These are phyloP conservation scores for Entonaema liquescens DNA, from an alignment of 495 filamentous ascomycete species.

Conservation along the genomic window DNA sequence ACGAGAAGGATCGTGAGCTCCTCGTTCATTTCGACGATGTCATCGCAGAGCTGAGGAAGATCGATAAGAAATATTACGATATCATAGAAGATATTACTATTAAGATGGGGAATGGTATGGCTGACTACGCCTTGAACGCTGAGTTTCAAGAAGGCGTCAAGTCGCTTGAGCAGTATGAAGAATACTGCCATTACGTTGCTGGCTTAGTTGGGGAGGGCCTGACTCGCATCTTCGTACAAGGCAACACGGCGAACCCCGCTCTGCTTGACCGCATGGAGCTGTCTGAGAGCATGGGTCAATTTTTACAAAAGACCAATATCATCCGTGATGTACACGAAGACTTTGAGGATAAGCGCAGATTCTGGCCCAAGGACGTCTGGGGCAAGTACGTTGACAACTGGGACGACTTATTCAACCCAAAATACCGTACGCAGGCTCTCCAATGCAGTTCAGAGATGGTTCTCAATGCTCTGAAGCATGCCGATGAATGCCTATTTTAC, in stretches of 20 bases:
- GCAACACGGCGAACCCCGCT: constrained; percentile 84
- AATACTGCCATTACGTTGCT: constrained; percentile 98
- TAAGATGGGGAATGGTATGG: constrained; percentile 99
- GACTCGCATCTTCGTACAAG: constrained; percentile 90
- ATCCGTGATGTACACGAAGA: constrained; percentile 96
- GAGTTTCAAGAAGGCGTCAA: constrained; percentile 83
- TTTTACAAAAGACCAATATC: constrained; percentile 98
- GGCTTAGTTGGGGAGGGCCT: constrained; percentile 93
- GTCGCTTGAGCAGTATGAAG: constrained; percentile 87
- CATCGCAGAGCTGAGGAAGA: constrained; percentile 84
- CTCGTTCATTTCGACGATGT: constrained; percentile 91
- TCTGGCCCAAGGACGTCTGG: constrained; percentile 97
- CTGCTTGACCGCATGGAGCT: constrained; percentile 80
- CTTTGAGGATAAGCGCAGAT: constrained; percentile 81
- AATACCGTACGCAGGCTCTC: constrained; percentile 80
- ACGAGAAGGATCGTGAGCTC: constrained; percentile 93
- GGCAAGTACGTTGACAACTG: constrained; percentile 90
- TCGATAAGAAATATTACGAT: constrained; percentile 82
- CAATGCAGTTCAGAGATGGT: constrained; percentile 96
- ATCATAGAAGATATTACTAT: constrained; percentile 95
- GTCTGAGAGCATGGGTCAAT: constrained; percentile 95
- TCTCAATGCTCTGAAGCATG: constrained; percentile 84
- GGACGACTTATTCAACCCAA: constrained; percentile 85
- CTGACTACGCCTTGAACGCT: constrained; percentile 87
- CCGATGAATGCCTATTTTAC: constrained; percentile 94